phyloP scores from a whole-genome alignment of 257 asterid species.

The Solanum sparsipilum region DNA sequence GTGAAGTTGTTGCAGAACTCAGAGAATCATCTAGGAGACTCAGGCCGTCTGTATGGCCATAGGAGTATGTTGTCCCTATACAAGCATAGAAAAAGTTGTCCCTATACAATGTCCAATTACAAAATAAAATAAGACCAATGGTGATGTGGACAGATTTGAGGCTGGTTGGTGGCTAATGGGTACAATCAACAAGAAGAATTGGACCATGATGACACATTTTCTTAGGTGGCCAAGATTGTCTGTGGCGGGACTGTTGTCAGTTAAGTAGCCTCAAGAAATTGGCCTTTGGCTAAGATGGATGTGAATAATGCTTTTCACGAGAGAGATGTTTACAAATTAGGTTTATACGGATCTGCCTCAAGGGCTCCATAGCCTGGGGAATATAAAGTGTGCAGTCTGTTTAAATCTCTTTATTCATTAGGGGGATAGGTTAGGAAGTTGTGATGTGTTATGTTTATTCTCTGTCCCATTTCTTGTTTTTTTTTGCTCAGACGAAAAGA shows the following conservation, averaged over 20 bases:
- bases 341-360: background rate
- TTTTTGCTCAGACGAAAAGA: background rate
- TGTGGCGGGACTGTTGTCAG: background rate
- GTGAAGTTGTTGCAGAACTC: background rate
- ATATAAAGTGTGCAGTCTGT: background rate
- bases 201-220: background rate
- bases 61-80: background rate
- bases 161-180: background rate
- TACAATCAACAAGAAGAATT: background rate
- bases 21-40: background rate
- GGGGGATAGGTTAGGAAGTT: background rate
- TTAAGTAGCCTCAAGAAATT: background rate
- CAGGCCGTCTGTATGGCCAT: background rate
- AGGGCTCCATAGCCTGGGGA: background rate
- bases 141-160: background rate
- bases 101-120: background rate
- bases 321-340: background rate
- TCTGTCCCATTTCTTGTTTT: background rate
- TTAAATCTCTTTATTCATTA: background rate
- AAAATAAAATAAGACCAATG: background rate
- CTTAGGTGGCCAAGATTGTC: background rate
- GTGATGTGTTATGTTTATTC: background rate
- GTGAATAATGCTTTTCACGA: background rate
- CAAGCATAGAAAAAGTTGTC: background rate
- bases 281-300: background rate